Evolutionary conservation across 1,139 yeast species (phyloP).

Genomic region (Yamadazyma dendronema): DNA sequence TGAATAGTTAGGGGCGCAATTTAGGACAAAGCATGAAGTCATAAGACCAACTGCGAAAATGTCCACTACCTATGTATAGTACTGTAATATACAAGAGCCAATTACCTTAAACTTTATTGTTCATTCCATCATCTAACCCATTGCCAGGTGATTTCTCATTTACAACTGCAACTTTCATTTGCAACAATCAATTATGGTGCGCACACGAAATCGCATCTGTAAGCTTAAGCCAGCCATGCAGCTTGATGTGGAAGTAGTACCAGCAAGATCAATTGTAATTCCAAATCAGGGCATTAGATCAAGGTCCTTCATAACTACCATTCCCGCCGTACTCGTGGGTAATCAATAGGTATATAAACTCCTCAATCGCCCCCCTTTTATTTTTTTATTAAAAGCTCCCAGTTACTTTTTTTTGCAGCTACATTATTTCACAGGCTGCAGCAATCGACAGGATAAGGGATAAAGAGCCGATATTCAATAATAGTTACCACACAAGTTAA

Average conservation of each 20-base stretch:
- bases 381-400: not conserved
- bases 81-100: slow-evolving; percentile 1
- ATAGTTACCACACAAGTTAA: too few relatives aligned
- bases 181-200: slow-evolving; percentile 1
- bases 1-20: too few relatives aligned
- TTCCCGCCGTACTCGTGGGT: not conserved
- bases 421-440: not conserved
- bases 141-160: not conserved
- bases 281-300: not conserved
- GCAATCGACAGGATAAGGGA: not conserved
- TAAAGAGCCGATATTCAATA: too few relatives aligned
- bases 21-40: not conserved
- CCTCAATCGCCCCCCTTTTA: not conserved
- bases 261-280: slow-evolving; percentile 6
- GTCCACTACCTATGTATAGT: too few relatives aligned
- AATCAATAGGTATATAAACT: not conserved
- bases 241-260: slow-evolving; percentile 3
- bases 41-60: too few relatives aligned
- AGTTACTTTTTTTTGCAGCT: not conserved
- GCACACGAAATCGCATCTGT: slow-evolving; percentile 1
- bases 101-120: not conserved
- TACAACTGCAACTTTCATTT: not conserved
- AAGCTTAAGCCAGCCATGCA: slow-evolving; percentile 10
- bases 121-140: too few relatives aligned
- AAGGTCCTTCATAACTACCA: not conserved